A percentile compares a stretch with the other conserved stretches of the same genome.
Conservation (phyloP, 2,329 filamentous ascomycete species). For the Fusarium sp. region DNA sequence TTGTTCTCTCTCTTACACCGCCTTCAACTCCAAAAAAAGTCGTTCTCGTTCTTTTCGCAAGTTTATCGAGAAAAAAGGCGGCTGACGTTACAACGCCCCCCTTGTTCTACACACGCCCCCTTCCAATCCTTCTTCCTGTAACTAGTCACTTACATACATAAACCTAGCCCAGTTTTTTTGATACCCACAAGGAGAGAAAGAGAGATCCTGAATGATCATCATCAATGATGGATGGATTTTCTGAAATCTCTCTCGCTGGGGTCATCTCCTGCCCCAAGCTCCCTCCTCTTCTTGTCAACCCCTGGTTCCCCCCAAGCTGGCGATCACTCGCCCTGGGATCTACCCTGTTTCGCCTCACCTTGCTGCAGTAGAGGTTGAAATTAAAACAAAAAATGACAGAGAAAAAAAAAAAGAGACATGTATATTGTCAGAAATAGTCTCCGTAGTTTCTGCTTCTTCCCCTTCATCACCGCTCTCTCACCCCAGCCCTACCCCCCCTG, state of each 20-base stretch:
- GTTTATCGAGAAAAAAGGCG: background rate
- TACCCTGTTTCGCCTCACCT: conserved; percentile 31
- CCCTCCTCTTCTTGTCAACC: background rate
- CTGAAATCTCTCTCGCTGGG: background rate
- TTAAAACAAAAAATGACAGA: background rate
- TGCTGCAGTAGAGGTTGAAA: background rate
- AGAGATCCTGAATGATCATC: background rate
- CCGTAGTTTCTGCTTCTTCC: background rate
- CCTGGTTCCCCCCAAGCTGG: conserved; percentile 18
- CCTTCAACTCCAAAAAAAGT: background rate
- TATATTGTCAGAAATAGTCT: background rate
- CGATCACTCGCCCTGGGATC: conserved; percentile 24
- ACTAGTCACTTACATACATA: background rate
- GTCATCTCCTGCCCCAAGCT: conserved; percentile 6
- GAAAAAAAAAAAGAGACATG: background rate
- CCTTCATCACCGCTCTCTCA: background rate
- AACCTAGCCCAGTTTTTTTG: background rate
- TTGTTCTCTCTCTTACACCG: background rate
- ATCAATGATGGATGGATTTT: background rate
- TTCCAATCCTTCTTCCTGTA: background rate
- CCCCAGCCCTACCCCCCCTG: background rate
- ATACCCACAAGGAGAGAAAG: background rate
- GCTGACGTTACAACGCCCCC: background rate
- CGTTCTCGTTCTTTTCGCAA: background rate
- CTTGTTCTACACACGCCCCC: background rate